Percentiles rank a stretch among this genome's conserved stretches.
Conservation (phyloP, 768 basidiomycete genomes). For the button mushroom (Agaricus bisporus) region DNA sequence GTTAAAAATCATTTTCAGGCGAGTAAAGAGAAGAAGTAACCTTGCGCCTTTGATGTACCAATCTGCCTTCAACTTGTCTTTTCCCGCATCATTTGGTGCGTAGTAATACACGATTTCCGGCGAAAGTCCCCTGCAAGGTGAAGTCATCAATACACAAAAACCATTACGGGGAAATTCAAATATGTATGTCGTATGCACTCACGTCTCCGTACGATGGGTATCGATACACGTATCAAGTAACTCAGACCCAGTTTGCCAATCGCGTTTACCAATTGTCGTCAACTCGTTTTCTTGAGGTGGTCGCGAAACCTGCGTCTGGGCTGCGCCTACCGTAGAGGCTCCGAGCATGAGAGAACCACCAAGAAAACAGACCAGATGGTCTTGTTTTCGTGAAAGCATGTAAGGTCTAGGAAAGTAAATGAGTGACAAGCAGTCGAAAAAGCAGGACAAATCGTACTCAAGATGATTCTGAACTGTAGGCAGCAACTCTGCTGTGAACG, state of each 20-base stretch:
- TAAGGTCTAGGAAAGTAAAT: conserved; percentile 42
- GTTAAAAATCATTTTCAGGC: not conserved
- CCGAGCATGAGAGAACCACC: conserved; percentile 90
- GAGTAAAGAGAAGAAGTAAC: conserved; percentile 28
- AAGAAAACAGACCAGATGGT: conserved; percentile 94
- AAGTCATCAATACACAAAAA: not conserved
- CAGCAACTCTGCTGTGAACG: conserved; percentile 78
- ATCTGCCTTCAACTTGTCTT: conserved; percentile 40
- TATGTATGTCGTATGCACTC: conserved; percentile 21
- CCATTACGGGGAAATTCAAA: conserved; percentile 15
- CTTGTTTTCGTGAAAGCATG: conserved; percentile 80
- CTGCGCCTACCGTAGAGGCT: conserved; percentile 58
- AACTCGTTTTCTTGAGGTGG: conserved; percentile 61
- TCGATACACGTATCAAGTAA: conserved; percentile 85
- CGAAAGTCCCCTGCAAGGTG: conserved; percentile 59
- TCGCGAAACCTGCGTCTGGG: conserved; percentile 45
- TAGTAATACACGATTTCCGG: conserved; percentile 89
- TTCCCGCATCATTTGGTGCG: conserved; percentile 47
- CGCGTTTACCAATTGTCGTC: conserved; percentile 55
- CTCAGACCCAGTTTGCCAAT: conserved; percentile 80
- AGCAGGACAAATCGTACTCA: conserved; percentile 9
- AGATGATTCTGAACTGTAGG: conserved; percentile 32
- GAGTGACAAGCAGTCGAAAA: not conserved
- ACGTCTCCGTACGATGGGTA: conserved; percentile 81
- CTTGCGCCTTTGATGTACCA: conserved; percentile 87